These are phyloP conservation scores for Pezicula radicicola DNA, from an alignment of 2,329 filamentous ascomycete genomes.

Conservation along the genomic window DNA sequence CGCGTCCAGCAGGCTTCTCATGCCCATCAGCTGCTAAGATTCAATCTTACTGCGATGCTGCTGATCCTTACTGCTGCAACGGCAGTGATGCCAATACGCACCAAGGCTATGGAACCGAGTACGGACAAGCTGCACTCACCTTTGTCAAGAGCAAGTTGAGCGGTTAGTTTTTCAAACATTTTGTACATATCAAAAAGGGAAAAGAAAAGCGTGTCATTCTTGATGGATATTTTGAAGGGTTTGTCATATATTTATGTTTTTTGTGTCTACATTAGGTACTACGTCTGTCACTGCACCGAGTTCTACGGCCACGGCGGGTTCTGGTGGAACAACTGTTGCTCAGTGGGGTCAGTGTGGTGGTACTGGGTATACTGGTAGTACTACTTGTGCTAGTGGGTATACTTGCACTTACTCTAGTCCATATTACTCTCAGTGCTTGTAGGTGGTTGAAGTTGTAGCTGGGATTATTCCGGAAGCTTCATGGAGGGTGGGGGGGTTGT, in stretches of 20 bases:
- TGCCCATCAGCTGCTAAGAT: conserved; percentile 53
- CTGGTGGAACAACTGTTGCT: not conserved
- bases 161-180: not conserved
- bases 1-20: conserved; percentile 49
- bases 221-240: too few species aligned
- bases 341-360: conserved; percentile 13
- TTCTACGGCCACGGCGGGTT: not conserved
- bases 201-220: too few species aligned
- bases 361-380: conserved; percentile 10
- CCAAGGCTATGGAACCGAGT: conserved; percentile 54
- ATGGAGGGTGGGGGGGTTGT: too few species aligned
- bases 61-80: conserved; percentile 61
- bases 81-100: conserved; percentile 52
- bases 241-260: too few species aligned
- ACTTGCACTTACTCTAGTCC: conserved; percentile 11
- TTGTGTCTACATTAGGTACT: conserved; percentile 1
- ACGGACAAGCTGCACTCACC: conserved; percentile 51
- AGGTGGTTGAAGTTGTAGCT: not conserved
- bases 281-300: not conserved
- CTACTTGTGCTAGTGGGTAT: conserved; percentile 7
- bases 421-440: conserved; percentile 18
- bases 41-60: conserved; percentile 56
- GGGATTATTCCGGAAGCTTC: too few species aligned
- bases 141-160: conserved; percentile 53
- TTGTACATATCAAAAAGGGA: too few species aligned